phyloP scores from a whole-genome alignment of 1,284 basidiomycete species.

The Ganoderma lucidum region DNA sequence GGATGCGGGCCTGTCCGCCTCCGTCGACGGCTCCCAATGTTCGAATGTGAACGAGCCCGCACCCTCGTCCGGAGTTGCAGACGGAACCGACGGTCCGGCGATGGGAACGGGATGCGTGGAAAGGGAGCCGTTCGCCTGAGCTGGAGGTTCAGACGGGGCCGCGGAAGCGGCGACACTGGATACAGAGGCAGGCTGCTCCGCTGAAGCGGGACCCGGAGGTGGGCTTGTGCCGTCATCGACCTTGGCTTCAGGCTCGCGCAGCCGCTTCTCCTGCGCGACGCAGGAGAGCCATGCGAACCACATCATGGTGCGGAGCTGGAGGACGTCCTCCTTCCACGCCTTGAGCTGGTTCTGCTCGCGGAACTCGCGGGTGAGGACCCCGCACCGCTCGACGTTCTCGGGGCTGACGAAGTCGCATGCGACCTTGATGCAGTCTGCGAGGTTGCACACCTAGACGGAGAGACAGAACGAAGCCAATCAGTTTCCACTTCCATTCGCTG shows the following conservation, averaged over 20 bases:
- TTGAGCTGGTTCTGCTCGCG: slow-evolving; percentile 61
- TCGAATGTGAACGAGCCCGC: not conserved
- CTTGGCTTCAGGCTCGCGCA: not conserved
- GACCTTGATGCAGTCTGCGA: slow-evolving; percentile 92
- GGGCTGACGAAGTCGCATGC: slow-evolving; percentile 92
- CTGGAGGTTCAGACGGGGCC: not conserved
- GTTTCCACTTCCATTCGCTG: too few species aligned
- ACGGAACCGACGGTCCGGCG: not conserved
- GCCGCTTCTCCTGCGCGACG: slow-evolving; percentile 10
- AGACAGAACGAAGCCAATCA: slow-evolving; percentile 37
- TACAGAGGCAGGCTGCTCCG: not conserved
- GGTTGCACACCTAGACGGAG: slow-evolving; percentile 65
- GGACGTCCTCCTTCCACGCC: slow-evolving; percentile 90
- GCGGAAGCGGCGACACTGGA: not conserved
- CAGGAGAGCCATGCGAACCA: slow-evolving; percentile 87
- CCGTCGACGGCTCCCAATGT: not conserved
- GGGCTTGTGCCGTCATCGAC: not conserved
- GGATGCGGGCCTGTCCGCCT: not conserved
- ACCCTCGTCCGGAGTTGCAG: not conserved
- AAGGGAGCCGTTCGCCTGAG: not conserved
- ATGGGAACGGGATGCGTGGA: not conserved
- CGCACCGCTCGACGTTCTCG: slow-evolving; percentile 82
- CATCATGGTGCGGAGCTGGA: slow-evolving; percentile 87
- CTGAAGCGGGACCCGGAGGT: not conserved
- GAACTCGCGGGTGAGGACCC: slow-evolving; percentile 43